phyloP scores from a whole-genome alignment of 345 rosid genomes.

The Citrus sinensis region DVS_A1.0 CM039166.1:23862501-23863000 shows the following conservation, averaged over 20 bases:
- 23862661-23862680: not conserved
- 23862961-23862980: too few species aligned
- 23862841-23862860: too few species aligned
- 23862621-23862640: not conserved
- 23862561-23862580: conserved; percentile 13
- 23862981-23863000: too few species aligned
- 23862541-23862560: conserved; percentile 16
- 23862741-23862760: not conserved
- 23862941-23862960: too few species aligned
- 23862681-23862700: not conserved
- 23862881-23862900: too few species aligned
- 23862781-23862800: not conserved
- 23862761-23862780: not conserved
- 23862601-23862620: not conserved
- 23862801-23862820: not conserved
- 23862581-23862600: not conserved
- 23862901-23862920: too few species aligned
- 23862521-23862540: conserved; percentile 19
- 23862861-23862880: too few species aligned
- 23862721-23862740: too few species aligned
- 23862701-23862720: too few species aligned
- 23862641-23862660: not conserved
- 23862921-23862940: too few species aligned
- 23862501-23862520: not conserved
- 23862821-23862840: too few species aligned